A percentile compares a stretch with the other conserved stretches of the same genome.
These are phyloP conservation scores for Paspalum vaginatum DNA, from an alignment of 176 grass and related monocot species.

Conservation along the genomic window DNA sequence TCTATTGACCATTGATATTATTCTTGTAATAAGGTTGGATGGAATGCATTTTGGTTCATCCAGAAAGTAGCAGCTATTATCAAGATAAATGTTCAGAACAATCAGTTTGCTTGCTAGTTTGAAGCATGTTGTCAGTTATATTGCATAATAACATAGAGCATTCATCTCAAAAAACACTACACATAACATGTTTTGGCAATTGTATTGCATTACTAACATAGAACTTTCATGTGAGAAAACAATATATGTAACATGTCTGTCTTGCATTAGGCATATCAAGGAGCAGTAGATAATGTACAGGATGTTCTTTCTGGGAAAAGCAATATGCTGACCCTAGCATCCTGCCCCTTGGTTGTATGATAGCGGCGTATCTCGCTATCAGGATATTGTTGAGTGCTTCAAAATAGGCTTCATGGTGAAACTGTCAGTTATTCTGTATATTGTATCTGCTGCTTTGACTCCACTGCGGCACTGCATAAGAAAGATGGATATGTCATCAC, in stretches of 20 bases:
- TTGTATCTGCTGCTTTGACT: conserved; percentile 2
- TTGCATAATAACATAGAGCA: neutral
- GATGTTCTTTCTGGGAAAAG: neutral
- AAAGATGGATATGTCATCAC: neutral
- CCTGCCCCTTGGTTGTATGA: neutral
- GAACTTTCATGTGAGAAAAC: neutral
- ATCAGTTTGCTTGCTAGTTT: neutral
- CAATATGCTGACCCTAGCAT: neutral
- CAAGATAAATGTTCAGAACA: neutral
- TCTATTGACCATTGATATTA: neutral
- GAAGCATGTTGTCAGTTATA: neutral
- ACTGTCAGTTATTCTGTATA: neutral
- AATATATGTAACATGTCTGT: neutral
- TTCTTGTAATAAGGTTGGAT: neutral
- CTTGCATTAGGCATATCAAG: neutral
- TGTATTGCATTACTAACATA: neutral
- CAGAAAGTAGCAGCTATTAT: neutral
- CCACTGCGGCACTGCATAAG: neutral
- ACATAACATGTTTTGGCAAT: neutral
- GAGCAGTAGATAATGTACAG: neutral
- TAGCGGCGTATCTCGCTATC: neutral
- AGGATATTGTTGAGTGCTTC: conserved; percentile 10
- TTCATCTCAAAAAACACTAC: neutral
- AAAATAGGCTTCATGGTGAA: neutral
- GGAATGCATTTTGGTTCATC: neutral